Conservation (phyloP, 1,284 basidiomycete genomes). For the Cryptococcus deneoformans region DNA sequence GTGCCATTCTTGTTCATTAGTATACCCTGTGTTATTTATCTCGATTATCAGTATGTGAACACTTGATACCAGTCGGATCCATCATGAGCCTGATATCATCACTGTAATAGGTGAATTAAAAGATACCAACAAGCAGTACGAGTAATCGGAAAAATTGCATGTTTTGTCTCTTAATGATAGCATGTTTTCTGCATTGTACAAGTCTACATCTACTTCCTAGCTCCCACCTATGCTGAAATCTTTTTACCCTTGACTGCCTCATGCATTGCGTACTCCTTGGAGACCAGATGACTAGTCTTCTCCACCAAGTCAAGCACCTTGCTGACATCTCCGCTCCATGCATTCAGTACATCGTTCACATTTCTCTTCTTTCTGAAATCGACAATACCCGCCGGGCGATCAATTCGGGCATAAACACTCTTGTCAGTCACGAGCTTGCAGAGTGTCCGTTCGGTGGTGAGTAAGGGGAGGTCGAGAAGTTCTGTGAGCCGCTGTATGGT, state of each 20-base stretch:
- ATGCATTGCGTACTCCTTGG: conserved; percentile 51
- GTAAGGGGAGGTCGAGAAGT: conserved; percentile 78
- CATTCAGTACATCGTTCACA: conserved; percentile 89
- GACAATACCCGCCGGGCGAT: conserved; percentile 86
- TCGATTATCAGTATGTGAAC: too few species aligned
- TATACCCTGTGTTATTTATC: too few species aligned
- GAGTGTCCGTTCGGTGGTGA: conserved; percentile 83
- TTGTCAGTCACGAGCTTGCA: conserved; percentile 86
- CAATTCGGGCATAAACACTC: conserved; percentile 90
- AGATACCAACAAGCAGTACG: too few species aligned
- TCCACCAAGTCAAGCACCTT: conserved; percentile 61
- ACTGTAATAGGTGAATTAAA: too few species aligned
- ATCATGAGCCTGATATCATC: too few species aligned
- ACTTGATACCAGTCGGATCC: too few species aligned
- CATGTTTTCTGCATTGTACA: not conserved
- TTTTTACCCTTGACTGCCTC: conserved; percentile 42
- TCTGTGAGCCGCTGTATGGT: conserved; percentile 76
- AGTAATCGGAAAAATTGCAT: too few species aligned
- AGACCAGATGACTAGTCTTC: conserved; percentile 55
- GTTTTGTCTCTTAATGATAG: too few species aligned
- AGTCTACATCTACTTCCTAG: not conserved
- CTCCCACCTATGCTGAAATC: conserved; percentile 24
- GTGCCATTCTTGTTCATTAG: too few species aligned
- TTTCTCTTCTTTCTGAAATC: conserved; percentile 72
- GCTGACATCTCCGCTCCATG: conserved; percentile 94